A percentile compares a stretch with the other conserved stretches of the same genome.
Conservation (phyloP, 371 early-diverging fungal genomes). For the Gilbertella persicaria region DNA sequence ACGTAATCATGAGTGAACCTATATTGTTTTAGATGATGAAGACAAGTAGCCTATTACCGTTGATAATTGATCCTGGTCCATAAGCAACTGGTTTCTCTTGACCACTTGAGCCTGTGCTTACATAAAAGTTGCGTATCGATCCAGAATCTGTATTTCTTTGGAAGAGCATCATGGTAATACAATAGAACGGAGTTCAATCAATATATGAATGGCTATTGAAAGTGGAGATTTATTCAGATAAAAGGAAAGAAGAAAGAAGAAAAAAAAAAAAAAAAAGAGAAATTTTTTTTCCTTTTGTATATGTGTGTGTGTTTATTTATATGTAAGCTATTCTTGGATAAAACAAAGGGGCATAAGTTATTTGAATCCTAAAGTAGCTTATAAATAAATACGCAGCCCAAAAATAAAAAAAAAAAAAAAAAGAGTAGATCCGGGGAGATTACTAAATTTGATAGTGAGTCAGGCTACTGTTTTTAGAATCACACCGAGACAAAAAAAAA, state of each 20-base stretch:
- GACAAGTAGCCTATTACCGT: constrained; percentile 28
- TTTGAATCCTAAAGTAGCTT: too few species aligned
- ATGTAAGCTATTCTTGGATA: background rate
- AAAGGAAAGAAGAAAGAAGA: background rate
- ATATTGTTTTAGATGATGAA: too few species aligned
- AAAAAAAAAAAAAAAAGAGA: background rate
- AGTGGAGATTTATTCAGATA: background rate
- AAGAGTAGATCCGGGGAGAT: too few species aligned
- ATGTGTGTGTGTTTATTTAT: background rate
- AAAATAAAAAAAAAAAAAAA: too few species aligned
- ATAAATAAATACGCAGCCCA: too few species aligned
- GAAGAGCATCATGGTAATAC: constrained; percentile 26
- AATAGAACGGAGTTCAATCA: too few species aligned
- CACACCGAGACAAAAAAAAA: too few species aligned
- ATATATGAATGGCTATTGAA: background rate
- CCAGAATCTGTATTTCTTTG: constrained; percentile 15
- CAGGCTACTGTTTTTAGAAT: too few species aligned
- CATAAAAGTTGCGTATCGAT: constrained; percentile 27
- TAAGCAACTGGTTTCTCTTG: constrained; percentile 40
- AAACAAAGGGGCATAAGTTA: background rate
- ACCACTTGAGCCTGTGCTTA: constrained; percentile 28
- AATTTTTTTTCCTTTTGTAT: background rate
- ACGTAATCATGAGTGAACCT: constrained; percentile 43
- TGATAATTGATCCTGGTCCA: constrained; percentile 46
- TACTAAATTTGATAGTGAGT: too few species aligned